Conservation (phyloP, 352 stramenopile species). For the Pythium diclinum region DNA sequence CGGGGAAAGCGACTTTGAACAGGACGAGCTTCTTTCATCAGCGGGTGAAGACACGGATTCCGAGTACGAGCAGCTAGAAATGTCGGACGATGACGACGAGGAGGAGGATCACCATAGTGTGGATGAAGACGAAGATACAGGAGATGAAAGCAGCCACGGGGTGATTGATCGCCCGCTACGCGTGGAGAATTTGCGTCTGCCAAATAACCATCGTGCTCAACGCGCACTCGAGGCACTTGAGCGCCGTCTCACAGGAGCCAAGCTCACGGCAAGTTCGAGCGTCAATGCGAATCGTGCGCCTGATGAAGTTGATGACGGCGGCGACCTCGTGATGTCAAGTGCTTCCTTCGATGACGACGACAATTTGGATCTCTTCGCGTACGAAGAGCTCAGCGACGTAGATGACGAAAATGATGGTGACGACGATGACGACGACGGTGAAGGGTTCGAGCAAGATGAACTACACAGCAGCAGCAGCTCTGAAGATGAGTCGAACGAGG, state of each 20-base stretch:
- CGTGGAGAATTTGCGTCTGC: slow-evolving; percentile 48
- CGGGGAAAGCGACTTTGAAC: slow-evolving; percentile 84
- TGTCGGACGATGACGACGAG: slow-evolving; percentile 61
- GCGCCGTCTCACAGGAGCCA: slow-evolving; percentile 52
- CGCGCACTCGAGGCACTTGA: slow-evolving; percentile 63
- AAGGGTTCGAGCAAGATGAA: slow-evolving; percentile 70
- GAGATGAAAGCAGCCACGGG: not conserved
- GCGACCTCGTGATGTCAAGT: not conserved
- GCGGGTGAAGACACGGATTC: slow-evolving; percentile 70
- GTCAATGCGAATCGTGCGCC: not conserved
- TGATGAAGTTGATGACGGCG: not conserved
- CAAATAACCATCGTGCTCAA: slow-evolving; percentile 45
- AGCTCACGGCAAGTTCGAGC: slow-evolving; percentile 14
- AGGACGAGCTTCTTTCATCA: slow-evolving; percentile 76
- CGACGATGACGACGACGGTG: slow-evolving; percentile 36
- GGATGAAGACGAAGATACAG: slow-evolving; percentile 24
- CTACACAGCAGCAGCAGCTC: slow-evolving; percentile 43
- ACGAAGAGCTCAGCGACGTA: slow-evolving; percentile 19
- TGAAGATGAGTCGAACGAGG: slow-evolving; percentile 18
- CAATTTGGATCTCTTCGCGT: slow-evolving; percentile 18
- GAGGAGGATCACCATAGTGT: slow-evolving; percentile 23
- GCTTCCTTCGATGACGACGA: not conserved
- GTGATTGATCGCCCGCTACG: slow-evolving; percentile 41
- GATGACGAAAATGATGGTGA: slow-evolving; percentile 44
- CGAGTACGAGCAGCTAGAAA: slow-evolving; percentile 73